Base-by-base conservation (phyloP, 129 eudicot genomes). In the Calendula officinalis region DNA sequence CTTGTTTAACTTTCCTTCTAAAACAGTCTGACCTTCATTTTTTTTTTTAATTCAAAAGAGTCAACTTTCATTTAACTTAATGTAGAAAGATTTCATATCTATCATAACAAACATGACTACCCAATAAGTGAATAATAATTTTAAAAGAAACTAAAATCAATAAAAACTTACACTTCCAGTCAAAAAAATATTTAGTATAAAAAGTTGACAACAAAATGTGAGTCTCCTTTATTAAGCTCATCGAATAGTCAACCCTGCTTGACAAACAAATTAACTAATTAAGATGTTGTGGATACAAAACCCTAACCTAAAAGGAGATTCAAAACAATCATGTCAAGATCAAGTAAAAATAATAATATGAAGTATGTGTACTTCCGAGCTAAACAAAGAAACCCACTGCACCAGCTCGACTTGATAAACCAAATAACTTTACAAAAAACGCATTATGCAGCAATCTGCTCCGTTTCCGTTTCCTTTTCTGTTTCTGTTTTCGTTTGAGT, bases 401-500 rank as follows among this genome's bases (percentile, higher is more conserved):
- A 42, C 43, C 61, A 45, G 41, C 56, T 50, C 39, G 30, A 13
- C 62, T n/a, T 34, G 5, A 57, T 36, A 34, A 57, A 15, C 13
- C 44, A 30, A 68, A 11, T 5, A 45, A 12, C 55, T 62, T 42
- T n/a, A 50, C 44, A 50, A 58, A 46, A 58, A 14, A 5, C 36
- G 41, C 72, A 49, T 61, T 45, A 74, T 2, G 41, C 50, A 14
- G 64, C 32, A 35, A 74, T 50, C 58, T 72, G 79, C 44, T 73
- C 69, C 36, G 56, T 22, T 22, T 22, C 30, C 2, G 30, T 22
- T 22, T 22, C 30, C 2, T 1, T 22, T 22, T 22, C 30, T 22
- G 30, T 22, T 22, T 22, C 69, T 0, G 50, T 22, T 56, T 61
- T 80, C 8, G 30, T 34, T 8, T 67, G 75, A 56, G 67, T 60